phyloP scores from a whole-genome alignment of 176 grass and related monocot species.

The Cenchrus purpureus region DNA sequence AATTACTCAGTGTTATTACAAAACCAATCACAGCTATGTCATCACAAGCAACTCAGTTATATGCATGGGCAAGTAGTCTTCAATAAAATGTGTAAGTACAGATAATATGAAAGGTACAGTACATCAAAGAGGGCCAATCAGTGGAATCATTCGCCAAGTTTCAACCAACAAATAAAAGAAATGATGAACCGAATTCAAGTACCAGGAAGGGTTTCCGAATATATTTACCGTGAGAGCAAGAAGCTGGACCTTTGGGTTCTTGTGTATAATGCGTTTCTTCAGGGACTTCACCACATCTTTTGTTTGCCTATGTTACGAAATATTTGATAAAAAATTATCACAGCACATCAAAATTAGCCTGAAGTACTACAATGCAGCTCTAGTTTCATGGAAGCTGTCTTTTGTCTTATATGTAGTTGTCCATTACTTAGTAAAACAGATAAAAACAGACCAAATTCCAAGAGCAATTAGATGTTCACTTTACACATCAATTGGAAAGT shows the following conservation, averaged over 20 bases:
- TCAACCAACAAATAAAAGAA: constrained; percentile 25
- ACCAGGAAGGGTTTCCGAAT: not conserved
- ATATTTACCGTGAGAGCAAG: constrained; percentile 82
- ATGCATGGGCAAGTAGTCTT: not conserved
- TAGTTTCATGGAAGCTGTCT: constrained; percentile 18
- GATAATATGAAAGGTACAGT: not conserved
- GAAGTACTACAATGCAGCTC: constrained; percentile 3
- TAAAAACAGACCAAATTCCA: not conserved
- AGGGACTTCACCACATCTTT: constrained; percentile 85
- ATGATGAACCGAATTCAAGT: constrained; percentile 20
- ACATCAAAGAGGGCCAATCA: not conserved
- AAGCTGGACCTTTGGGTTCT: constrained; percentile 86
- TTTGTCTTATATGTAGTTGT: not conserved
- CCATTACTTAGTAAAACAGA: not conserved
- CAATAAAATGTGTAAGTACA: constrained; percentile 10
- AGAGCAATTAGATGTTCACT: not conserved
- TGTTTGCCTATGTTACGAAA: constrained; percentile 51
- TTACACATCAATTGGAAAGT: constrained; percentile 1
- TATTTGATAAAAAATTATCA: constrained; percentile 13
- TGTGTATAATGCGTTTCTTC: constrained; percentile 83
- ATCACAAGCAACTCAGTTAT: not conserved
- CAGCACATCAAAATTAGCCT: not conserved
- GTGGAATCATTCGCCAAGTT: not conserved
- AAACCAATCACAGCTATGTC: not conserved
- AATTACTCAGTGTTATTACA: not conserved